A percentile compares a stretch with the other conserved stretches of the same genome.
phyloP scores from a whole-genome alignment of 169 alveolate species.

The Besnoitia besnoiti region DNA sequence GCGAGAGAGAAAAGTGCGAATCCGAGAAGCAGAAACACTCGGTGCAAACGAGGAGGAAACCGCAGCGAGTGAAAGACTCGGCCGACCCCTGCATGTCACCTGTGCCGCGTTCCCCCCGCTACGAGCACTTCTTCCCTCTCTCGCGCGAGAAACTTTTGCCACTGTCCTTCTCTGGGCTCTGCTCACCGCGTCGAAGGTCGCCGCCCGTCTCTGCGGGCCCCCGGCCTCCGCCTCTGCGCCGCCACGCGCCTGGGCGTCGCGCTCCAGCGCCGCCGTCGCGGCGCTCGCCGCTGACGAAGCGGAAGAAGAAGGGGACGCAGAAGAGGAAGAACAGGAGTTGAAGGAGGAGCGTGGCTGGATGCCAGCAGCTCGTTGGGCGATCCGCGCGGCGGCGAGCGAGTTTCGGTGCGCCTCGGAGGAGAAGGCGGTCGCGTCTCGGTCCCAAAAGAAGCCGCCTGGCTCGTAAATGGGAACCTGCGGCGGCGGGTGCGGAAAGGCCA shows the following conservation, averaged over 20 bases:
- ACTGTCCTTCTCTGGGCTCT: background rate
- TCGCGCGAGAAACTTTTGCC: background rate
- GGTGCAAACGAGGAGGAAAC: background rate
- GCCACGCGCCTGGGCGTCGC: too few relatives aligned
- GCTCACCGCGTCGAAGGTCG: constrained; percentile 1
- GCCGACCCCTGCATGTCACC: background rate
- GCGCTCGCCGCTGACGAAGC: too few relatives aligned
- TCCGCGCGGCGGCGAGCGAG: background rate
- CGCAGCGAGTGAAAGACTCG: background rate
- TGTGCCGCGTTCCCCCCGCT: too few relatives aligned
- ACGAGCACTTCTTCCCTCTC: background rate
- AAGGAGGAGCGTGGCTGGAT: background rate
- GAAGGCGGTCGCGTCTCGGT: background rate
- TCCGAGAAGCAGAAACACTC: background rate
- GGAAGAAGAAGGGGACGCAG: too few relatives aligned
- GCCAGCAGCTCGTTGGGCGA: background rate
- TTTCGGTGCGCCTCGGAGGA: background rate
- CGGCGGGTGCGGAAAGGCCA: background rate
- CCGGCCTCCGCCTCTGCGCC: background rate
- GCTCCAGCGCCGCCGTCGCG: too few relatives aligned
- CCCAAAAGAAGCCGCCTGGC: background rate
- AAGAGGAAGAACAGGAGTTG: too few relatives aligned
- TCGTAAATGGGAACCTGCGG: background rate
- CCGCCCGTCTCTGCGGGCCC: background rate
- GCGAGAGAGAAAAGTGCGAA: background rate